A percentile compares a stretch with the other conserved stretches of the same genome.
Conservation (phyloP, 495 filamentous ascomycete genomes). For the Talaromyces proteolyticus region DNA sequence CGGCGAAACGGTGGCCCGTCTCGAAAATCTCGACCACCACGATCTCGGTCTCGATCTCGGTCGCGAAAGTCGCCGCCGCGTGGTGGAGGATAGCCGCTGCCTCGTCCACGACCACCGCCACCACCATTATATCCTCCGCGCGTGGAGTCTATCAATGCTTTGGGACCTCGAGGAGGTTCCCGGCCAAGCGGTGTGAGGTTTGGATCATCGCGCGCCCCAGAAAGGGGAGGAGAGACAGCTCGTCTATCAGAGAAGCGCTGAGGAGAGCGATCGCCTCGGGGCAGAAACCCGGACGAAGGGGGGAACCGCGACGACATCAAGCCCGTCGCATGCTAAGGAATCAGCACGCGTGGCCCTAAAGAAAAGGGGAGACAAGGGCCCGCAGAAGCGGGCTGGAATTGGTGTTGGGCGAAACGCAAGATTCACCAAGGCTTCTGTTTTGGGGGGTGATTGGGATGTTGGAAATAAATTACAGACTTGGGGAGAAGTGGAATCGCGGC, state of each 20-base stretch:
- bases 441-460: too few species aligned
- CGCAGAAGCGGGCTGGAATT: too few species aligned
- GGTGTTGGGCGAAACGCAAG: not conserved
- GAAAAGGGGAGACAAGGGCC: not conserved
- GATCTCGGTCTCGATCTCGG: slow-evolving; percentile 28
- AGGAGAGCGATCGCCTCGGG: slow-evolving; percentile 37
- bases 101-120: slow-evolving; percentile 31
- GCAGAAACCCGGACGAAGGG: slow-evolving; percentile 41
- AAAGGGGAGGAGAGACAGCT: slow-evolving; percentile 16
- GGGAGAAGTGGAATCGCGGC: not conserved
- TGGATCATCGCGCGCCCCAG: slow-evolving; percentile 35
- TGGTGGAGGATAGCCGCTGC: slow-evolving; percentile 22
- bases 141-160: slow-evolving; percentile 60
- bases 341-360: not conserved
- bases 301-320: slow-evolving; percentile 44
- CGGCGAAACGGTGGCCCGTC: slow-evolving; percentile 22
- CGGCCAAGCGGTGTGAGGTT: slow-evolving; percentile 30
- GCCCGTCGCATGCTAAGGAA: slow-evolving; percentile 39
- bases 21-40: slow-evolving; percentile 25
- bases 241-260: slow-evolving; percentile 41
- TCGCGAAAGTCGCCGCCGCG: slow-evolving; percentile 30
- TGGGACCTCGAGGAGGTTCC: slow-evolving; percentile 65
- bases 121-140: slow-evolving; percentile 43
- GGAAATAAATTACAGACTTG: too few species aligned
- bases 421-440: too few species aligned